phyloP scores from a whole-genome alignment of 1,139 yeast species.

The Debaryomyces fabryi region DNA sequence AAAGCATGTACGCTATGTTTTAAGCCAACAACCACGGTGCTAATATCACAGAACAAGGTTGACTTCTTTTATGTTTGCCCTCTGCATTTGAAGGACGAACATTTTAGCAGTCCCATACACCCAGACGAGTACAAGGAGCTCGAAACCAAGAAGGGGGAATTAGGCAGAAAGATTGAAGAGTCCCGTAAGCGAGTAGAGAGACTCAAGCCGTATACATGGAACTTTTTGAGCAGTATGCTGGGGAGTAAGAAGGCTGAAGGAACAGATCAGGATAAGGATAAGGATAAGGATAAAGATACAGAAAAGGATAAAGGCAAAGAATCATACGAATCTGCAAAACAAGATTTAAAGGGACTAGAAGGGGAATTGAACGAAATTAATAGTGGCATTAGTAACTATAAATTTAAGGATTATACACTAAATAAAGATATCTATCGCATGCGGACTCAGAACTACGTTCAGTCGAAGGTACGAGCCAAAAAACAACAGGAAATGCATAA shows the following conservation, averaged over 20 bases:
- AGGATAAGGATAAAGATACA: constrained; percentile 15
- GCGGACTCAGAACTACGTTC: constrained; percentile 47
- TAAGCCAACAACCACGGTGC: constrained; percentile 64
- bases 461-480: constrained; percentile 41
- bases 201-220: constrained; percentile 39
- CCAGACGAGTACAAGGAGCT: constrained; percentile 52
- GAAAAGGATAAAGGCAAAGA: constrained; percentile 8
- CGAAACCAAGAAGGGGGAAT: constrained; percentile 34
- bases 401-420: constrained; percentile 52
- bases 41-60: constrained; percentile 51
- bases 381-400: constrained; percentile 26
- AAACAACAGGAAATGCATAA: constrained; percentile 43
- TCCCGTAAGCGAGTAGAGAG: constrained; percentile 29
- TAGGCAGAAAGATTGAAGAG: constrained; percentile 45
- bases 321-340: constrained; percentile 16
- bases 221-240: constrained; percentile 22
- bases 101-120: constrained; percentile 59
- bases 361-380: constrained; percentile 23
- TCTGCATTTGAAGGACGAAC: constrained; percentile 60
- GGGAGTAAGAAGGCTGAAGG: constrained; percentile 16
- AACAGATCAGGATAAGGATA: constrained; percentile 19
- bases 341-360: constrained; percentile 26
- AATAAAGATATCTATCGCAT: constrained; percentile 56
- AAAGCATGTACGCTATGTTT: constrained; percentile 69
- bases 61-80: constrained; percentile 76